These are phyloP conservation scores for Peniophora sp. DNA, from an alignment of 1,284 basidiomycete genomes.

Conservation along the genomic window DNA sequence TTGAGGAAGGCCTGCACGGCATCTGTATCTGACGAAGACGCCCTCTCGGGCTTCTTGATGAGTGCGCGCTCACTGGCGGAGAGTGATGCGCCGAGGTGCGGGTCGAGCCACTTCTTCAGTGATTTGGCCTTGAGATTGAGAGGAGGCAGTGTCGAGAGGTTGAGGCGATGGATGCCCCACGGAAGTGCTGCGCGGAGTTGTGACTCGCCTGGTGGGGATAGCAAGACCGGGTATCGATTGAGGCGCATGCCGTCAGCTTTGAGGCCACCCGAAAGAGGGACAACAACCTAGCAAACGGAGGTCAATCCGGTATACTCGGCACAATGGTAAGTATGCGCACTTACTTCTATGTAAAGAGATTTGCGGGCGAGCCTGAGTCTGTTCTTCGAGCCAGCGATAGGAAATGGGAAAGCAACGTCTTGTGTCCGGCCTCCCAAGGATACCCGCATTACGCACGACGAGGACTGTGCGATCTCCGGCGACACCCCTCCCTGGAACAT, in stretches of 20 bases:
- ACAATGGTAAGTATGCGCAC: conserved; percentile 5
- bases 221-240: conserved; percentile 25
- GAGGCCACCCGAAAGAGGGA: conserved; percentile 17
- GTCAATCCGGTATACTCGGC: conserved; percentile 5
- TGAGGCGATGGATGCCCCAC: conserved; percentile 23
- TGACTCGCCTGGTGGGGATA: conserved; percentile 34
- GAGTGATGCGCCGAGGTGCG: conserved; percentile 19
- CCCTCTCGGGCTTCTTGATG: conserved; percentile 11
- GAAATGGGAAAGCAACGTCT: conserved; percentile 25
- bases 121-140: conserved; percentile 16
- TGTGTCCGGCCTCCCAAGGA: conserved; percentile 18
- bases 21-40: neutral
- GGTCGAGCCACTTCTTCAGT: conserved; percentile 3
- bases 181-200: conserved; percentile 22
- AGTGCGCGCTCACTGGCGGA: conserved; percentile 20
- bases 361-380: conserved; percentile 41
- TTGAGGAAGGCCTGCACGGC: conserved; percentile 21
- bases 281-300: conserved; percentile 17
- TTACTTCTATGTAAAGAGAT: conserved; percentile 45
- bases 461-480: conserved; percentile 19
- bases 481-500: neutral
- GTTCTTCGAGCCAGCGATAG: conserved; percentile 19
- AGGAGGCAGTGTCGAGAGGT: conserved; percentile 16
- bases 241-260: conserved; percentile 16
- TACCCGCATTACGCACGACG: conserved; percentile 24